Evolutionary conservation across 2,329 filamentous ascomycete species (phyloP).

Genomic region (Aspergillus thermomutatus): DNA sequence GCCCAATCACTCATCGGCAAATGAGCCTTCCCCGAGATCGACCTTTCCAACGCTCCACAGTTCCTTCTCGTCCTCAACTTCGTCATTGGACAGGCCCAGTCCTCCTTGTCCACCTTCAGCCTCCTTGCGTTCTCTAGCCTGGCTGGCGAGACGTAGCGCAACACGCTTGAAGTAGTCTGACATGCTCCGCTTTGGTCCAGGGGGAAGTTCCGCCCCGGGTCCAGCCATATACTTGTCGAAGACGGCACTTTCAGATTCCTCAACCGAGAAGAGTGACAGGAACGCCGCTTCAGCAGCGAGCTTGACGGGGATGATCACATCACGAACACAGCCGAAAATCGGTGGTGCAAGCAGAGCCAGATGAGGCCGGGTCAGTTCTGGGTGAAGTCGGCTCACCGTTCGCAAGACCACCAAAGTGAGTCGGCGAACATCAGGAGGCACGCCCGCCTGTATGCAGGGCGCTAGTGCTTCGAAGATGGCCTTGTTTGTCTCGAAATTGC

Average conservation of each 20-base stretch:
- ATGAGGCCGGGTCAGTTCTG: conserved; percentile 78
- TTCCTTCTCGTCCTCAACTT: conserved; percentile 90
- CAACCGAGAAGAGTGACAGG: conserved; percentile 83
- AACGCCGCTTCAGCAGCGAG: conserved; percentile 93
- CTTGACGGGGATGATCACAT: conserved; percentile 91
- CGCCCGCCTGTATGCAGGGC: conserved; percentile 70
- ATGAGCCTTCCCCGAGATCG: conserved; percentile 64
- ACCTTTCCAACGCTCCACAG: conserved; percentile 93
- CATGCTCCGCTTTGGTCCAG: conserved; percentile 82
- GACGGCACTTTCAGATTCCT: conserved; percentile 77
- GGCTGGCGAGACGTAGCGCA: conserved; percentile 75
- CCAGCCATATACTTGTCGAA: conserved; percentile 88
- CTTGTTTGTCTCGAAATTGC: conserved; percentile 71
- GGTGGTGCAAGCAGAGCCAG: conserved; percentile 74
- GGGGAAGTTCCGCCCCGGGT: conserved; percentile 61
- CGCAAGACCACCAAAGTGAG: conserved; percentile 83
- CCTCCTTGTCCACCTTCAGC: conserved; percentile 88
- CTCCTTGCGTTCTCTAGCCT: conserved; percentile 83
- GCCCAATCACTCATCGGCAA: conserved; percentile 32
- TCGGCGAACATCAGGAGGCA: conserved; percentile 76
- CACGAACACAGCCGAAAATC: conserved; percentile 85
- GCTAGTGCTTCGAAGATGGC: conserved; percentile 76
- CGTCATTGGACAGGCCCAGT: conserved; percentile 81
- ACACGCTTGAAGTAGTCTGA: conserved; percentile 96
- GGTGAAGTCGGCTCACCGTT: conserved; percentile 75